These are phyloP conservation scores for Coemansia brasiliensis DNA, from an alignment of 192 early-diverging fungal genomes.

Conservation along the genomic window DNA sequence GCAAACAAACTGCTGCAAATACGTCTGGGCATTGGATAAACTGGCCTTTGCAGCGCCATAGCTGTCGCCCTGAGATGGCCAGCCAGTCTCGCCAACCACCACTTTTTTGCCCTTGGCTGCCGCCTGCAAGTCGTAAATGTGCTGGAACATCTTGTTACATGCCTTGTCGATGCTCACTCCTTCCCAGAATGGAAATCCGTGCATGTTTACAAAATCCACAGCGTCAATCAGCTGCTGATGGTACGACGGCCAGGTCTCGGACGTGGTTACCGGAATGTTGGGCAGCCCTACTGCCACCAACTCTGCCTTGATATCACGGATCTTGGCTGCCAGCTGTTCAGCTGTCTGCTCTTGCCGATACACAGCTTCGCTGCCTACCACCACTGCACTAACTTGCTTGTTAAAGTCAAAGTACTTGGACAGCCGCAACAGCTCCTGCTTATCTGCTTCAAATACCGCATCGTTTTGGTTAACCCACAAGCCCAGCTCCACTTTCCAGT, in stretches of 20 bases:
- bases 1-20: slow-evolving; percentile 60
- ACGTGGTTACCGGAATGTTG: slow-evolving; percentile 34
- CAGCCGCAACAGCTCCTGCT: slow-evolving; percentile 39
- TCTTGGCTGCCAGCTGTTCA: slow-evolving; percentile 50
- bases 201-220: slow-evolving; percentile 59
- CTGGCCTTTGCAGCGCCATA: slow-evolving; percentile 56
- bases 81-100: slow-evolving; percentile 62
- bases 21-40: slow-evolving; percentile 54
- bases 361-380: slow-evolving; percentile 66
- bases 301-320: slow-evolving; percentile 47
- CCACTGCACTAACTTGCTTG: slow-evolving; percentile 56
- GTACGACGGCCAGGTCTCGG: slow-evolving; percentile 41
- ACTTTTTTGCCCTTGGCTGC: slow-evolving; percentile 54
- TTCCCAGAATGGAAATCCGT: slow-evolving; percentile 66
- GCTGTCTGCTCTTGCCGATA: slow-evolving; percentile 59
- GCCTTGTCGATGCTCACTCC: slow-evolving; percentile 54
- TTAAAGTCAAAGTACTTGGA: slow-evolving; percentile 47
- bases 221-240: slow-evolving; percentile 48
- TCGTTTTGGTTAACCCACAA: slow-evolving; percentile 65
- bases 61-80: slow-evolving; percentile 59
- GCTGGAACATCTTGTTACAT: slow-evolving; percentile 55
- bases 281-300: slow-evolving; percentile 40
- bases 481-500: slow-evolving; percentile 63
- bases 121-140: slow-evolving; percentile 42
- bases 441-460: slow-evolving; percentile 41